Base-by-base conservation (phyloP, 1,284 basidiomycete species). In the Porodaedalea pini region DNA sequence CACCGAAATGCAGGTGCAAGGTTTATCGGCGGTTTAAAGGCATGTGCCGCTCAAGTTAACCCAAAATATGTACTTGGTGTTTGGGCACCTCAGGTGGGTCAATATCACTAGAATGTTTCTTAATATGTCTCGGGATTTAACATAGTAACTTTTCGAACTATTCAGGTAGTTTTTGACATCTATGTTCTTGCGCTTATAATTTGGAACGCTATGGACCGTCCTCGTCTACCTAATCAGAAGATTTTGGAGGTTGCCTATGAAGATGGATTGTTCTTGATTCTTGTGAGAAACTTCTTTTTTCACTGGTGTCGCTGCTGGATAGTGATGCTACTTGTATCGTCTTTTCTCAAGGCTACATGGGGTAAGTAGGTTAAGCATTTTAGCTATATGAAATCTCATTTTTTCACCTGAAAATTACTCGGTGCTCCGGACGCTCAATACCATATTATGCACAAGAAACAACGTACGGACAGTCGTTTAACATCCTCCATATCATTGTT, bases 141-240 rank as follows among this genome's bases (percentile, higher is more conserved):
- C 32, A 34, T 6, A 6, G 32, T 13, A 34, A 34, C 6, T 13
- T 13, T 3, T 19, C 21, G n/a, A 19, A 6, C 4, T 17, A 4
- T 19, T 17, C 4, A 53, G 51, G 31, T 36, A 2, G 51, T 23
- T 29, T 53, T 53, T 11, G 51, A 53, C 8, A 25, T 53, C 13
- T 53, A 53, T 25, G 51, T 53, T 15, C 51, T 53, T 21, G 15
- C 19, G 3, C 51, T 53, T 32, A 19, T 53, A 11, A 13, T 43
- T 23, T 53, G 39, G 51, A 44, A 53, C 10, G 51, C 51, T 7
- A 43, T 53, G 51, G 51, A 53, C 25, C 7, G 40, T 19, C 51
- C 51, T 11, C 51, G 51, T 17, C 37, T 43, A 15, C 3, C 51
- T 4, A 53, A 39, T 29, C 23, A 43, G 19, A n/a, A 39, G 19